Base-by-base conservation (phyloP, 2,329 filamentous ascomycete species). In the Aspergillus aculeatus region DNA sequence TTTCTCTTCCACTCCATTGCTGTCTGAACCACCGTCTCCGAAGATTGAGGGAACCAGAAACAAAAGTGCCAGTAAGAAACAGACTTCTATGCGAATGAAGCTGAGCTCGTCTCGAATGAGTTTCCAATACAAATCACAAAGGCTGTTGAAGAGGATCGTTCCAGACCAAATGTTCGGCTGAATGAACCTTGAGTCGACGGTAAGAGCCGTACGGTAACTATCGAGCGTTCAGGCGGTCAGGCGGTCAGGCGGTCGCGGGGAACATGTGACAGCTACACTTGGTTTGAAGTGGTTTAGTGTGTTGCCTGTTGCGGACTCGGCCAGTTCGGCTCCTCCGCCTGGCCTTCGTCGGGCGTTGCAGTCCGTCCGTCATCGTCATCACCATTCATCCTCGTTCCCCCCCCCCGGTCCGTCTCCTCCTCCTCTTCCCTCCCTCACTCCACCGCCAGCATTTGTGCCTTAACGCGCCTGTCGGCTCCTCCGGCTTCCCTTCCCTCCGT, bases 1-100 rank as follows among this genome's bases (percentile, higher is more conserved):
- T 75, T 73, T 23, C 71, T 70, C 67, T 78, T 83, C 86, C 86
- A 88, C 5, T 59, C 54, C 53, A 55, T 55, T 19, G 44, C 35
- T 12, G 19, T 35, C 12, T 16, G 9, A 29, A 9, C 5, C 2
- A 3, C 7, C 26, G 26, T 10, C 26, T 29, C 26, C 10, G 19
- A 23, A 16, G 4, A 35, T 12, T 35, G 32, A 16, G 32, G 4
- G 3, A 16, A 1, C 12, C 12, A 35, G 26, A 35, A 35, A 35
- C 4, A 35, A 12, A 16, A 35, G 32, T 35, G 32, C 2, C 4
- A 35, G 32, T 16, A 35, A 16, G 14, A 6, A 5, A 12, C 4
- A 35, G 32, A 12, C 1, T 35, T 35, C 2, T 29, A 9, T 9
- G 26, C 6, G 26, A 29, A 29, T 9, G 26, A 9, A 29, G 26